Conservation (phyloP, 352 stramenopile genomes). For the Phytophthora cactorum region DNA sequence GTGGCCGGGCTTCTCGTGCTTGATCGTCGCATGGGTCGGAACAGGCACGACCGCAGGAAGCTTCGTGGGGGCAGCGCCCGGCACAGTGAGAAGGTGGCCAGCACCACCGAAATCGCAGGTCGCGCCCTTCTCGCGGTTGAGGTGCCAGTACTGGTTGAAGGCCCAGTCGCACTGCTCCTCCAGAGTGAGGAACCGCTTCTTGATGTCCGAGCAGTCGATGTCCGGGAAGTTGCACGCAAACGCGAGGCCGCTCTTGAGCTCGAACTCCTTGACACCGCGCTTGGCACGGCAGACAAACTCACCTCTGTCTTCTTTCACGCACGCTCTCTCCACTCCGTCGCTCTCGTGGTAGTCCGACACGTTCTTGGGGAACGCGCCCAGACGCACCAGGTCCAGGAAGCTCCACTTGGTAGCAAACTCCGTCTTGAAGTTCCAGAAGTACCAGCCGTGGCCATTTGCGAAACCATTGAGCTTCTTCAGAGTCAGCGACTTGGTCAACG, state of each 20-base stretch:
- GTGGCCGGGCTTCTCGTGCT: conserved; percentile 26
- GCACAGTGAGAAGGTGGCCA: conserved; percentile 56
- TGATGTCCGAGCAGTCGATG: conserved; percentile 68
- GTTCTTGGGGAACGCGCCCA: conserved; percentile 80
- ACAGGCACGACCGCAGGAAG: conserved; percentile 11
- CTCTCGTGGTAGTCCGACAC: conserved; percentile 68
- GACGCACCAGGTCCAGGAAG: conserved; percentile 78
- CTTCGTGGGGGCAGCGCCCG: conserved; percentile 20
- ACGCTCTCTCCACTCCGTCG: conserved; percentile 65
- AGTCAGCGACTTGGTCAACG: conserved; percentile 81
- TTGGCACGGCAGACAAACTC: conserved; percentile 81
- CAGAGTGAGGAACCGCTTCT: conserved; percentile 56
- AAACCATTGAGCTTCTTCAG: conserved; percentile 95
- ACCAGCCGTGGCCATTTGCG: conserved; percentile 92
- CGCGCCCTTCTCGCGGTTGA: conserved; percentile 66
- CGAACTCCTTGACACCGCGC: conserved; percentile 70
- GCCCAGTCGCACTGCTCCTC: conserved; percentile 78
- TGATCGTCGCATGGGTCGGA: conserved; percentile 12
- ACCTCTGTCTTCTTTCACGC: conserved; percentile 73
- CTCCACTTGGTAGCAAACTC: conserved; percentile 92
- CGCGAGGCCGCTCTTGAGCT: conserved; percentile 66
- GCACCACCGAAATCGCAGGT: conserved; percentile 85
- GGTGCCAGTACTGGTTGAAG: conserved; percentile 84
- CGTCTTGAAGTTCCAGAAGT: conserved; percentile 97
- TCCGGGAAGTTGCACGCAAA: conserved; percentile 69